Percentiles rank a stretch among this genome's conserved stretches.
These are phyloP conservation scores for Kodamaea jinghongensis DNA, from an alignment of 805 yeast species.

Conservation along the genomic window DNA sequence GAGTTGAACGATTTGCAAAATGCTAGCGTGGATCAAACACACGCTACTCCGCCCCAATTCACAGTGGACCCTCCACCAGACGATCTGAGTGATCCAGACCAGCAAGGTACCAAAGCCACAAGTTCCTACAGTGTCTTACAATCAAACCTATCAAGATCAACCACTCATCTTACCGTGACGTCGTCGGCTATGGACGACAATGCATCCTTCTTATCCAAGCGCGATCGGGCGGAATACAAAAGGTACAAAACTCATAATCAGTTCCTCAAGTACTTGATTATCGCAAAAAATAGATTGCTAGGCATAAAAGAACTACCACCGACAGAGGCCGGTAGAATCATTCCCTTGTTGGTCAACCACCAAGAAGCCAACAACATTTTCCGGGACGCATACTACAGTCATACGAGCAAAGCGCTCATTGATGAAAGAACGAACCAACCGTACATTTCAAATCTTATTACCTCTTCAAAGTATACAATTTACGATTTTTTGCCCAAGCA, in stretches of 20 bases:
- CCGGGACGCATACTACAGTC: conserved; percentile 27
- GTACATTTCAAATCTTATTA: conserved; percentile 65
- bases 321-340: conserved; percentile 66
- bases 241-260: conserved; percentile 13
- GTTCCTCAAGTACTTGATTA: conserved; percentile 14
- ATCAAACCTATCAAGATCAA: conserved; percentile 18
- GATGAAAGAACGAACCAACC: conserved; percentile 71
- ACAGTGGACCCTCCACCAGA: conserved; percentile 18
- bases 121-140: conserved; percentile 12
- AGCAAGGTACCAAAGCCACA: conserved; percentile 3
- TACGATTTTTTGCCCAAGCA: conserved; percentile 87
- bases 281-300: conserved; percentile 35
- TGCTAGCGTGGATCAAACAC: neutral
- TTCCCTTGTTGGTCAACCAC: conserved; percentile 60
- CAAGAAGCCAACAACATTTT: conserved; percentile 29
- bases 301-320: conserved; percentile 49
- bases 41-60: conserved; percentile 17
- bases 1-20: conserved; percentile 8
- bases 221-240: conserved; percentile 14
- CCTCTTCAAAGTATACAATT: conserved; percentile 82
- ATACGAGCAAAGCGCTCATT: conserved; percentile 32
- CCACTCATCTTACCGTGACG: conserved; percentile 20
- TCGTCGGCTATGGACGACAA: conserved; percentile 15
- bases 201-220: conserved; percentile 18
- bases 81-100: neutral